Evolutionary conservation across 305 asterid species (phyloP).

Genomic region (Salvia sclarea): DNA sequence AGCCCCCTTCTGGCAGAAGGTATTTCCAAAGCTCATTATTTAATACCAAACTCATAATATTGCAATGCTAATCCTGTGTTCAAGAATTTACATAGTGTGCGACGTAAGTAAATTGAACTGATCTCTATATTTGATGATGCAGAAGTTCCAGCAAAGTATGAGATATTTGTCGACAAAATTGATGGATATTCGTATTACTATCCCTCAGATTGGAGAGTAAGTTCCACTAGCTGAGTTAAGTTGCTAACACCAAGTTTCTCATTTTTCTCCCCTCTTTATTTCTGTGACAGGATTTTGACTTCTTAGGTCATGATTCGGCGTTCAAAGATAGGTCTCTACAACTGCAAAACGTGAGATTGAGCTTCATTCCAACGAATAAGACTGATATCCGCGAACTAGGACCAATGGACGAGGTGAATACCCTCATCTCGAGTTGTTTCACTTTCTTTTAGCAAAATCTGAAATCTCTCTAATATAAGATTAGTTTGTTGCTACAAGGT

Average conservation of each 20-base stretch:
- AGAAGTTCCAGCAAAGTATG: slow-evolving; percentile 59
- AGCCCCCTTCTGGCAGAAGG: slow-evolving; percentile 73
- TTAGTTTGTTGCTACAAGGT: slow-evolving; percentile 43
- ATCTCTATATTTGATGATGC: slow-evolving; percentile 19
- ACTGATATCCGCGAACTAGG: slow-evolving; percentile 83
- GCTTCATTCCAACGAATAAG: slow-evolving; percentile 74
- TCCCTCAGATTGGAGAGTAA: slow-evolving; percentile 94
- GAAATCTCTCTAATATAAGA: slow-evolving; percentile 7
- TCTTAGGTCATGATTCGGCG: slow-evolving; percentile 86
- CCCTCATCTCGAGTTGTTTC: neutral
- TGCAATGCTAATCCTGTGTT: neutral
- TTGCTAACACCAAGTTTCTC: slow-evolving; percentile 18
- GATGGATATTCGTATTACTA: slow-evolving; percentile 88
- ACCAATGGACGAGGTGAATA: slow-evolving; percentile 66
- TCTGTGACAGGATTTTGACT: slow-evolving; percentile 65
- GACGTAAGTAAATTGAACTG: too few species aligned
- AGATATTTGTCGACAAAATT: slow-evolving; percentile 60
- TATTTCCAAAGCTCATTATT: slow-evolving; percentile 24
- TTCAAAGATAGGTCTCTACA: slow-evolving; percentile 83
- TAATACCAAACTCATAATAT: neutral
- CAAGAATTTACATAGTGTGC: neutral
- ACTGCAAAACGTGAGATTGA: slow-evolving; percentile 78
- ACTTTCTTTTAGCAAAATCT: neutral
- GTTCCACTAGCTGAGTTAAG: slow-evolving; percentile 20
- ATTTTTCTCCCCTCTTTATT: neutral